Evolutionary conservation across 2,329 filamentous ascomycete genomes (phyloP), one percentile per base, ranked within the genome.

Genomic region (Xylaria sp.): DNA sequence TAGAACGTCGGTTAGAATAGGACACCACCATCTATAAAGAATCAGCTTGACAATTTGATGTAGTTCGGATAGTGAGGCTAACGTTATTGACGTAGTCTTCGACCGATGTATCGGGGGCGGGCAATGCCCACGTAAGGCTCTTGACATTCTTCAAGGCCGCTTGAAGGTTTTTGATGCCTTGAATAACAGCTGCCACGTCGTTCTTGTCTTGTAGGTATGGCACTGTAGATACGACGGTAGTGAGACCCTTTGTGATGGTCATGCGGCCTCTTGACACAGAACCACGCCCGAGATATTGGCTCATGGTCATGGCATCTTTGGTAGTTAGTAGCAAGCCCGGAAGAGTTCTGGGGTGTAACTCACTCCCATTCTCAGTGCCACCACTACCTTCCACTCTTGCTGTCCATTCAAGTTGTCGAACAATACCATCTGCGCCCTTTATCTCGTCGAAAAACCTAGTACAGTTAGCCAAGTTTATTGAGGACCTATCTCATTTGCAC

Each of bases 341-440:
- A 21, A 2, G 6, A 54, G 41, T 7, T 27, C 3, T 40, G 17
- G 1, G 33, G 47, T 48, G 5, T n/a, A 71, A 73, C 75, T 65
- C 70, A 76, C 75, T 67, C 38, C 67, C 71, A 40, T 73, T 70
- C 1, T 54, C 60, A 19, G 68, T 67, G 54, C 78, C 81, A 46
- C 81, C 78, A 38, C 82, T 81, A 27, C 81, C 83, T 65, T 89
- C 87, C 25, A 89, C 86, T 65, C 87, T 82, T 43, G 86, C 82
- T 9, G 87, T 90, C 80, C 85, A 90, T 71, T 90, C 87, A 17
- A 90, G 77, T 68, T 88, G 85, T 47, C 87, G 82, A 8, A 83
- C 81, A 57, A 87, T 83, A 25, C 86, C 86, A 67, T 91, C 87
- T 2, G 75, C 74, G 25, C 82, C 81, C 31, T 73, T 76, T 69